phyloP scores from a whole-genome alignment of 1,284 basidiomycete species.

The Sutorius eximius region DNA sequence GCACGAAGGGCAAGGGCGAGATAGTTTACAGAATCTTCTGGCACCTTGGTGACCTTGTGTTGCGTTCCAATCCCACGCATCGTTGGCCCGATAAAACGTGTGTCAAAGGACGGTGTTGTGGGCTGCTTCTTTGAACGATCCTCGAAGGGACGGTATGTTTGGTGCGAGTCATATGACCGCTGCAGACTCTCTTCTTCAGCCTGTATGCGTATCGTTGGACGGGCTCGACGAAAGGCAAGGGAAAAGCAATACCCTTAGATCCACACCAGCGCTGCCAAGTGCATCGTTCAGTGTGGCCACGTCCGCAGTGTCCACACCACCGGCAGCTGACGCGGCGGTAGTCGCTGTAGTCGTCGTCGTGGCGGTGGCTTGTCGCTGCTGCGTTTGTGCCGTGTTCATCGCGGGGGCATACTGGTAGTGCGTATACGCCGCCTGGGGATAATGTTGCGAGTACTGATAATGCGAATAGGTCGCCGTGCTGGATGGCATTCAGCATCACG shows the following conservation, averaged over 20 bases:
- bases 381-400: constrained; percentile 29
- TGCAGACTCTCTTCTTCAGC: constrained; percentile 80
- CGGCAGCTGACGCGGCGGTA: constrained; percentile 24
- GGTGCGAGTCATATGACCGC: constrained; percentile 59
- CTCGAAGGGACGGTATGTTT: constrained; percentile 60
- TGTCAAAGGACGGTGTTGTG: constrained; percentile 60
- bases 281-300: constrained; percentile 79
- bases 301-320: constrained; percentile 59
- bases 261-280: constrained; percentile 78
- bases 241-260: constrained; percentile 57
- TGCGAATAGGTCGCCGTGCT: constrained; percentile 45
- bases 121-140: constrained; percentile 76
- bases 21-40: constrained; percentile 75
- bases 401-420: constrained; percentile 51
- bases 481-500: constrained; percentile 8
- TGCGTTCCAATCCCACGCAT: constrained; percentile 63
- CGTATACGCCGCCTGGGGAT: constrained; percentile 51
- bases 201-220: constrained; percentile 36
- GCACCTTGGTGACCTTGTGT: constrained; percentile 63
- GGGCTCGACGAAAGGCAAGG: not conserved
- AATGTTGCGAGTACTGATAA: constrained; percentile 52
- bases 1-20: constrained; percentile 76
- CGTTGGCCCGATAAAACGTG: constrained; percentile 55
- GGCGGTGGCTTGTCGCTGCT: constrained; percentile 32
- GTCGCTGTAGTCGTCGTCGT: constrained; percentile 19